These are phyloP conservation scores for Tetraselmis striata DNA, from an alignment of 139 green algal genomes.

Conservation along the genomic window DNA sequence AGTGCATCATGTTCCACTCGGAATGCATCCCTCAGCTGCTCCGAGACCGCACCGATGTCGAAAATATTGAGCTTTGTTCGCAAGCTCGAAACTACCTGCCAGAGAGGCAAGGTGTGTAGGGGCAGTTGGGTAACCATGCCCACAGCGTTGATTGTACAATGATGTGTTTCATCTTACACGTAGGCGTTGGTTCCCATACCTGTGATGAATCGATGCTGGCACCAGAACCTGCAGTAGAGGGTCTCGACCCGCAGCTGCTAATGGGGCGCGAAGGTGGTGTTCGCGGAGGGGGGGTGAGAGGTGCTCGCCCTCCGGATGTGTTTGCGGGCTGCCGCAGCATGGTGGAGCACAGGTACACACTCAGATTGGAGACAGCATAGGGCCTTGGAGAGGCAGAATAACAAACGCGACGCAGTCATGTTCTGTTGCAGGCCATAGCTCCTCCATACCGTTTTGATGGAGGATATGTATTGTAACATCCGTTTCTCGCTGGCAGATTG, in stretches of 20 bases:
- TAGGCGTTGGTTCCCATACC: too few relatives aligned
- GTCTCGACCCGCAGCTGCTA: not conserved
- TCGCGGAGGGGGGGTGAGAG: too few relatives aligned
- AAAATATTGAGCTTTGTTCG: not conserved
- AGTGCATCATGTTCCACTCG: not conserved
- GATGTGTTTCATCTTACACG: too few relatives aligned
- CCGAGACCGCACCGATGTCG: not conserved
- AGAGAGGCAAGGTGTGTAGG: too few relatives aligned
- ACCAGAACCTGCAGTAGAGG: not conserved
- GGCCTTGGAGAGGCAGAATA: not conserved
- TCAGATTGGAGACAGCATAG: not conserved
- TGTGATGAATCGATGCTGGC: not conserved
- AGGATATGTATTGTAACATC: not conserved
- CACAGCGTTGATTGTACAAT: too few relatives aligned
- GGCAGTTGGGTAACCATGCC: too few relatives aligned
- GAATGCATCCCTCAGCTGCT: not conserved
- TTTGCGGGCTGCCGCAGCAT: not conserved
- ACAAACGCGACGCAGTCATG: not conserved
- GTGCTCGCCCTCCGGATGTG: not conserved
- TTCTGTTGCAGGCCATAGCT: not conserved
- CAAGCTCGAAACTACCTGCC: not conserved
- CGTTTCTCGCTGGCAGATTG: not conserved
- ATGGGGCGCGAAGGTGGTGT: not conserved
- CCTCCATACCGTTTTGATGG: not conserved
- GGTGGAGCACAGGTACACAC: not conserved